Evolutionary conservation across 176 grass and related monocot genomes (phyloP).

Genomic region (Calamus simplicifolius): DNA sequence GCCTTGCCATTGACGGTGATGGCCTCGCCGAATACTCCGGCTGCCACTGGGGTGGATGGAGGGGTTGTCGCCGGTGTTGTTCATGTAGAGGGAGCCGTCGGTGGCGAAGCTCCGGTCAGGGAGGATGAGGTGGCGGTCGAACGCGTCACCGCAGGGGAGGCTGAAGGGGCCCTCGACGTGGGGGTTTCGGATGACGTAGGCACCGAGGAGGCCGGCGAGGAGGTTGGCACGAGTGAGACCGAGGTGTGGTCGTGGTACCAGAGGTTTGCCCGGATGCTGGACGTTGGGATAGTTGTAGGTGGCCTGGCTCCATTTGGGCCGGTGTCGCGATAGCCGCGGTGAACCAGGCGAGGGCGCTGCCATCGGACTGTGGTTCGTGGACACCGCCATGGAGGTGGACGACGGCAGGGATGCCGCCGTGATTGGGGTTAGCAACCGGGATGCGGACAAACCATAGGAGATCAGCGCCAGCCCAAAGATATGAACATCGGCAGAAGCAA

Average conservation of each 20-base stretch:
- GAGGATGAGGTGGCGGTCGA: conserved; percentile 47
- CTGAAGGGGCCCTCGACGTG: conserved; percentile 20
- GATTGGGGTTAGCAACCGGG: conserved; percentile 28
- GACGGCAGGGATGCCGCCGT: conserved; percentile 58
- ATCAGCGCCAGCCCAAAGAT: no score
- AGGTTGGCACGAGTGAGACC: conserved; percentile 67
- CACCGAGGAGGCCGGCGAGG: conserved; percentile 66
- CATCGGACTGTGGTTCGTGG: conserved; percentile 47
- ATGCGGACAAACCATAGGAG: no score
- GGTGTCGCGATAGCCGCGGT: conserved; percentile 35
- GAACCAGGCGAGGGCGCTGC: conserved; percentile 60
- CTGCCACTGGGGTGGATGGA: conserved; percentile 46
- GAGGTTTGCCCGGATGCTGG: conserved; percentile 43
- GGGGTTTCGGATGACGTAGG: conserved; percentile 43
- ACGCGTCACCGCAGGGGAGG: conserved; percentile 36
- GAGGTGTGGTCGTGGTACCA: conserved; percentile 79
- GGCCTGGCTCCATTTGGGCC: conserved; percentile 28
- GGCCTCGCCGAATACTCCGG: conserved; percentile 59
- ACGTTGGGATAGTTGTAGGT: conserved; percentile 59
- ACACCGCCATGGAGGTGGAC: conserved; percentile 68
- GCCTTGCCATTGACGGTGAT: conserved; percentile 69
- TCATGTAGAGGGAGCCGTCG: conserved; percentile 53
- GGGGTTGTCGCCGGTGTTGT: conserved; percentile 36
- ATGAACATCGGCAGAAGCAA: no score
- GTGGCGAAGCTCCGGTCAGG: conserved; percentile 60